A percentile compares a stretch with the other conserved stretches of the same genome.
phyloP scores from a whole-genome alignment of 2,329 filamentous ascomycete genomes.

The Aureobasidium sp. region DNA sequence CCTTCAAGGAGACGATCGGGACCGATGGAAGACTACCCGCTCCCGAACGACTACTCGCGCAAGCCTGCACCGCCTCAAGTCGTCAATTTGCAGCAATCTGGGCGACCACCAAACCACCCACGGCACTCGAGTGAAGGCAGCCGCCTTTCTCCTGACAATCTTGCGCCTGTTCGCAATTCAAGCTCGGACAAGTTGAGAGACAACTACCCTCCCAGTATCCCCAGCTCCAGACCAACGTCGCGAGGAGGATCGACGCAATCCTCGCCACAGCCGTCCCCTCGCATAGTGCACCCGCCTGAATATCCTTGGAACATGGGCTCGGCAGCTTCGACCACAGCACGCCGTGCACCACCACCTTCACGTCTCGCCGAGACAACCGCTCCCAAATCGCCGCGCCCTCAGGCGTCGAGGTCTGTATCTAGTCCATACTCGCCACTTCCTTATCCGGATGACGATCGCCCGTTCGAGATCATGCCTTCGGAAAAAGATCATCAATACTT shows the following conservation, averaged over 20 bases:
- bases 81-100: constrained; percentile 5
- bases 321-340: constrained; percentile 23
- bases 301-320: constrained; percentile 14
- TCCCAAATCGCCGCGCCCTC: constrained; percentile 13
- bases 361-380: constrained; percentile 22
- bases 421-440: constrained; percentile 31
- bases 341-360: constrained; percentile 23
- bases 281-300: background rate
- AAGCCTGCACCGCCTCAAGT: constrained; percentile 4
- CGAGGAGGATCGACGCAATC: constrained; percentile 9
- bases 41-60: background rate
- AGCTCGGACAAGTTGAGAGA: constrained; percentile 15
- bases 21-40: background rate
- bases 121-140: constrained; percentile 1
- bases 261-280: constrained; percentile 7
- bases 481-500: constrained; percentile 37
- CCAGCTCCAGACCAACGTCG: constrained; percentile 16
- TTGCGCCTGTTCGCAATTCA: constrained; percentile 13
- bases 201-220: background rate
- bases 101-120: background rate
- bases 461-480: constrained; percentile 34
- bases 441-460: constrained; percentile 40
- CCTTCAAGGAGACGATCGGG: background rate
- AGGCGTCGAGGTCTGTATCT: constrained; percentile 29
- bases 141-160: background rate